Conservation (phyloP, 2,329 filamentous ascomycete genomes). For the Metarhizium guizhouense region DNA sequence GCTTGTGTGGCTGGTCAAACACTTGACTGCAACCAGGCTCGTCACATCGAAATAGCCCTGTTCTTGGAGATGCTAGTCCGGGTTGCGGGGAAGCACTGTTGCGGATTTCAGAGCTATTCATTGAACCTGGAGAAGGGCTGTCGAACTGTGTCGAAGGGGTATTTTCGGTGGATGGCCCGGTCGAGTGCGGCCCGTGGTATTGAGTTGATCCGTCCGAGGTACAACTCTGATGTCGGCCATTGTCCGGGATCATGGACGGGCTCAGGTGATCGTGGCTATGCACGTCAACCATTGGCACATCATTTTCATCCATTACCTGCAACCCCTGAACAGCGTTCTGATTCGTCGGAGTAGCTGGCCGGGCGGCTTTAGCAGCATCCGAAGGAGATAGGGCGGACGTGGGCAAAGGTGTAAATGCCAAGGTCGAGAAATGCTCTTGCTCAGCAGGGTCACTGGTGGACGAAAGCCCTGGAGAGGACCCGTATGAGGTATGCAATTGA, state of each 20-base stretch:
- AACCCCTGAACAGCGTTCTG: not conserved
- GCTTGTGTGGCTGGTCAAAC: constrained; percentile 51
- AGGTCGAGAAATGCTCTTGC: constrained; percentile 1
- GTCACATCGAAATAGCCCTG: constrained; percentile 23
- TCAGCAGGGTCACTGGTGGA: constrained; percentile 1
- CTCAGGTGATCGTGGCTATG: constrained; percentile 17
- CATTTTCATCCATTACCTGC: constrained; percentile 13
- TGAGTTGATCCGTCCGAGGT: constrained; percentile 35
- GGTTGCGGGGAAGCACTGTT: constrained; percentile 27
- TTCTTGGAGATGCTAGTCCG: constrained; percentile 18
- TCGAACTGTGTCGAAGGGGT: constrained; percentile 39
- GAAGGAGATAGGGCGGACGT: constrained; percentile 9
- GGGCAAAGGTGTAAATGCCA: constrained; percentile 13
- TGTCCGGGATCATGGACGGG: constrained; percentile 13
- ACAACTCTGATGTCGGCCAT: constrained; percentile 22
- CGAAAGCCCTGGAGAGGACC: constrained; percentile 12
- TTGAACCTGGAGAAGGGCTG: constrained; percentile 31
- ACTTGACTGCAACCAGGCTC: constrained; percentile 28
- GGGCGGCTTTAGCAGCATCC: constrained; percentile 16
- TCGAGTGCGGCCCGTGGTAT: constrained; percentile 27
- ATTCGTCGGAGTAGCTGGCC: constrained; percentile 18
- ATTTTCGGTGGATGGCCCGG: constrained; percentile 31
- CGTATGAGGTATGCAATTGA: constrained; percentile 21
- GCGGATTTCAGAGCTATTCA: constrained; percentile 25
- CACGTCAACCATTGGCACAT: constrained; percentile 16